A percentile compares a stretch with the other conserved stretches of the same genome.
Conservation (phyloP, 2,329 filamentous ascomycete species). For the Myrmaecium sp. region DNA sequence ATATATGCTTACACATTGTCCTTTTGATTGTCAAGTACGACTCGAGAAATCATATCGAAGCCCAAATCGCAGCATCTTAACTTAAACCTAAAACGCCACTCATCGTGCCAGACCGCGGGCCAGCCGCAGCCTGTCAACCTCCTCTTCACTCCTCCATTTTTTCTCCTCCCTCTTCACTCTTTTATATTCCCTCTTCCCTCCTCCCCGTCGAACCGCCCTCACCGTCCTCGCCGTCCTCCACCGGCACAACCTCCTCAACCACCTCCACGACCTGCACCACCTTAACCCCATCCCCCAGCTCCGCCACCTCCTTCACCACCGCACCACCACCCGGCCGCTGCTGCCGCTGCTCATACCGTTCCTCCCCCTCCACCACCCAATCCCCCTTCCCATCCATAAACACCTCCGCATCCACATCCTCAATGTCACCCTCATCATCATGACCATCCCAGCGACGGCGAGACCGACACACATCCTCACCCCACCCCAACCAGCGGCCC, state of each 20-base stretch:
- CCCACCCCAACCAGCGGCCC: conserved; percentile 35
- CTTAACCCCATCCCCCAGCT: conserved; percentile 6
- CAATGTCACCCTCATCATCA: conserved; percentile 17
- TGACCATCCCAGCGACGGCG: too few species aligned
- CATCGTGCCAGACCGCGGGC: too few species aligned
- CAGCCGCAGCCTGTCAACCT: too few species aligned
- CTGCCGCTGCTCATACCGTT: conserved; percentile 6
- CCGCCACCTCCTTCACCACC: conserved; percentile 5
- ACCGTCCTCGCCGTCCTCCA: conserved; percentile 3
- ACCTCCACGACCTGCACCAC: conserved; percentile 2
- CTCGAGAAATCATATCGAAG: too few species aligned
- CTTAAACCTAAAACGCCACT: too few species aligned
- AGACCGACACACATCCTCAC: conserved; percentile 26
- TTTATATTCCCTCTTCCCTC: neutral
- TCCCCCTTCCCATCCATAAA: conserved; percentile 31
- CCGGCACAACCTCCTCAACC: conserved; percentile 4
- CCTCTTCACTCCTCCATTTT: neutral
- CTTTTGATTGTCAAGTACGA: too few species aligned
- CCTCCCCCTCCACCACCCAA: conserved; percentile 17
- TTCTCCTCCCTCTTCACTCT: neutral
- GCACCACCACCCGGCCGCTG: conserved; percentile 8
- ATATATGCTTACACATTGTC: too few species aligned
- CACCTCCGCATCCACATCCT: conserved; percentile 24
- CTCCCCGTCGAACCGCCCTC: neutral
- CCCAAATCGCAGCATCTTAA: too few species aligned